These are phyloP conservation scores for Coemansia interrupta DNA, from an alignment of 192 early-diverging fungal species.

Conservation along the genomic window DNA sequence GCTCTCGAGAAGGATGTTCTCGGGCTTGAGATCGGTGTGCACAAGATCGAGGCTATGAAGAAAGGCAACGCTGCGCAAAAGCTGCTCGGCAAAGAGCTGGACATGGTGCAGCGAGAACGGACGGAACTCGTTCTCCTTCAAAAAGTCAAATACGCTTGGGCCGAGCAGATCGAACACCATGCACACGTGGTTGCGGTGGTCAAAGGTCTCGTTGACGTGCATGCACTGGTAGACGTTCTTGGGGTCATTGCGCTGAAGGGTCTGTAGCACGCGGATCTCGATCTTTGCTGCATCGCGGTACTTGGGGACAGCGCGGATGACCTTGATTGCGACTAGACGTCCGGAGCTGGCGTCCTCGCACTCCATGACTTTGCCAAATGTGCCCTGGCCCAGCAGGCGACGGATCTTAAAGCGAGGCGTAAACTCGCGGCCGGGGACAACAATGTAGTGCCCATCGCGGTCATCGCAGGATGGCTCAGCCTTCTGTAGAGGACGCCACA, in stretches of 20 bases:
- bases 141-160: constrained; percentile 88
- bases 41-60: constrained; percentile 82
- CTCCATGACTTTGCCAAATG: constrained; percentile 96
- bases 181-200: constrained; percentile 89
- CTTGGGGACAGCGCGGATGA: constrained; percentile 89
- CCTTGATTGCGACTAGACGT: constrained; percentile 79
- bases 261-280: constrained; percentile 83
- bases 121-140: constrained; percentile 87
- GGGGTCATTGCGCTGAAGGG: constrained; percentile 77
- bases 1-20: constrained; percentile 82
- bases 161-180: constrained; percentile 96
- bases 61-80: constrained; percentile 85
- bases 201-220: constrained; percentile 79
- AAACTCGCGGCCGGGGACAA: constrained; percentile 68
- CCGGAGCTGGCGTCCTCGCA: constrained; percentile 66
- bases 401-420: constrained; percentile 81
- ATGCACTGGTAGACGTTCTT: constrained; percentile 80
- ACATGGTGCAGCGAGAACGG: constrained; percentile 87
- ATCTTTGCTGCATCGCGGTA: constrained; percentile 89
- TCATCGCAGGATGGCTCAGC: constrained; percentile 68
- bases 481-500: constrained; percentile 44
- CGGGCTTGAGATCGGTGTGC: constrained; percentile 97
- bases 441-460: constrained; percentile 91
- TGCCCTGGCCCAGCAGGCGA: constrained; percentile 88
- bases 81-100: constrained; percentile 77